Base-by-base conservation (phyloP, 441 rosid genomes). In the Croton setiger region DNA sequence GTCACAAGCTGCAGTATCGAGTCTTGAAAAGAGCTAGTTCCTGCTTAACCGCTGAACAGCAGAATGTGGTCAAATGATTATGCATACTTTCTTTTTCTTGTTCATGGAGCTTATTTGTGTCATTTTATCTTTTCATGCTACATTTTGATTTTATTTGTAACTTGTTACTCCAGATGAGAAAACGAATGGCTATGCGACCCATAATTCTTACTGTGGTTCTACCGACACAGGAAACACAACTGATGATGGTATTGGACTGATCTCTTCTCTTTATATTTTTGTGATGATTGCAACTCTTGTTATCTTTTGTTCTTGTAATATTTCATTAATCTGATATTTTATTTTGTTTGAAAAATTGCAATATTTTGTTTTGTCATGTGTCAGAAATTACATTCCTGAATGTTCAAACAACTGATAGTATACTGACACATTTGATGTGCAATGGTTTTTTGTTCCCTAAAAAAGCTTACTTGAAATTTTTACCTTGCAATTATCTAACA, bases 231-330 rank as follows among this genome's bases (percentile, higher is more conserved):
- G 73, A 65, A 83, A 75, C 69, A 39, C 79, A 63, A 72, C 53
- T 72, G 88, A 79, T 62, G 86, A 83, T 70, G 91, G 98, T 92
- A 82, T 53, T 60, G 12, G 12, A 57, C 64, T 64, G 23, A 6
- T 59, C 58, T 63, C 11, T 76, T 71, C 60, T 54, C 65, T 31
- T 14, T 15, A 5, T 63, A 11, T 36, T 21, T 33, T 15, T 31
- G 27, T 44, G 2, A 56, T 13, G 4, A 35, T 68, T 14, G 13
- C 20, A 59, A 35, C 31, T 45, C 52, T 64, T 58, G 27, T 14
- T 51, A 33, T 27, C 4, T 14, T n/a, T 3, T 21, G 33, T 72
- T 43, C 1, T 17, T 5, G 12, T 66, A 14, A 20, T 5, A 45
- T 60, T 44, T 8, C n/a, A 5, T 9, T 10, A 12, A 60, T 37